Conservation (phyloP, 2,329 filamentous ascomycete genomes). For the Sporothrix pseudoabietina region DNA sequence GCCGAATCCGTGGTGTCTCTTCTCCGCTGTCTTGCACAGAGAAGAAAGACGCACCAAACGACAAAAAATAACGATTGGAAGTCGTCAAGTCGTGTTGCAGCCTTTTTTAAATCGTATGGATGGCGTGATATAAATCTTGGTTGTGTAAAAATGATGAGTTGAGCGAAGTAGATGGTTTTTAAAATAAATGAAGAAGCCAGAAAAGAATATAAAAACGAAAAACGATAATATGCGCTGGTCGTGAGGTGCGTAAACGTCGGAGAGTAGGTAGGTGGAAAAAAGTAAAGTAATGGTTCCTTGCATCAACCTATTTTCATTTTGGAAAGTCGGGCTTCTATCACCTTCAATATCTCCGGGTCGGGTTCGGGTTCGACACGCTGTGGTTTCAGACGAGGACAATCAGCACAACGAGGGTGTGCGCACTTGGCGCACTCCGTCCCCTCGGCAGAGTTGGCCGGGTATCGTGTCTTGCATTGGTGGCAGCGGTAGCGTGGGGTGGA, state of each 20-base stretch:
- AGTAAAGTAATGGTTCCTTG: no score
- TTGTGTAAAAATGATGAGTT: neutral
- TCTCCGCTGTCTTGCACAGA: neutral
- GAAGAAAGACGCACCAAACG: neutral
- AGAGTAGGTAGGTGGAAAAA: neutral
- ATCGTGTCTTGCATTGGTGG: slow-evolving; percentile 63
- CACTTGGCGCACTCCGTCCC: slow-evolving; percentile 62
- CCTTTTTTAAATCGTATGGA: neutral
- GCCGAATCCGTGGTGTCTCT: neutral
- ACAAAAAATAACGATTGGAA: neutral
- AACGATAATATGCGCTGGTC: neutral
- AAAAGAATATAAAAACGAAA: neutral
- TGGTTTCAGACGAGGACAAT: slow-evolving; percentile 61
- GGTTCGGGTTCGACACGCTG: slow-evolving; percentile 63
- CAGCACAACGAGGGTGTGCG: slow-evolving; percentile 59
- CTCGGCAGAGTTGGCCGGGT: slow-evolving; percentile 53
- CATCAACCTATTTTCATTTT: slow-evolving; percentile 43
- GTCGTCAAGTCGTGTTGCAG: slow-evolving; percentile 14
- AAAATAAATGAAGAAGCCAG: neutral
- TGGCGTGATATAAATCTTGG: neutral
- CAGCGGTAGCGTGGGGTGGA: slow-evolving; percentile 61
- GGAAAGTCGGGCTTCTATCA: slow-evolving; percentile 59
- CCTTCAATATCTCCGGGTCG: slow-evolving; percentile 62
- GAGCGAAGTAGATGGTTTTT: neutral
- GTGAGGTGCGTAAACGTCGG: slow-evolving; percentile 5